Evolutionary conservation across 495 filamentous ascomycete species (phyloP).

Genomic region (Aspergillus conjunctus): DNA sequence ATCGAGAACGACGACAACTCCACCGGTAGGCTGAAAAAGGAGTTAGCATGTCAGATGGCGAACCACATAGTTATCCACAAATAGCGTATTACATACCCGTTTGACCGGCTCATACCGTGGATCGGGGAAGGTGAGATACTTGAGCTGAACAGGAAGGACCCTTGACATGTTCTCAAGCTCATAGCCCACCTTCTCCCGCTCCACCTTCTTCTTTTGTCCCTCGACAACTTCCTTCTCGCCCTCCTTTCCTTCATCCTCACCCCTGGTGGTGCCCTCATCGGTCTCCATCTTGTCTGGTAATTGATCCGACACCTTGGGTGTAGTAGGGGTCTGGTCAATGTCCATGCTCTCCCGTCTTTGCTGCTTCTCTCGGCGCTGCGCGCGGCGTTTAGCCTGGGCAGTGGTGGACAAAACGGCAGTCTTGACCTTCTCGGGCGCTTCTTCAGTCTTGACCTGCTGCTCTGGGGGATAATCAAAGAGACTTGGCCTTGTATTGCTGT

Average conservation of each 20-base stretch:
- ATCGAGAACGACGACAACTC: slow-evolving; percentile 88
- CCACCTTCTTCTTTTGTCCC: slow-evolving; percentile 74
- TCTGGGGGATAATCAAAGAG: slow-evolving; percentile 98
- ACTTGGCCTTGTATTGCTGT: slow-evolving; percentile 90
- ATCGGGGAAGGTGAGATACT: slow-evolving; percentile 86
- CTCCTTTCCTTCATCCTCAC: slow-evolving; percentile 63
- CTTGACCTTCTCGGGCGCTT: slow-evolving; percentile 90
- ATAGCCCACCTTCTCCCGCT: slow-evolving; percentile 96
- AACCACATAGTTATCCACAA: background rate
- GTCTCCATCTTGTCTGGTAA: slow-evolving; percentile 84
- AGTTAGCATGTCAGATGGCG: slow-evolving; percentile 44
- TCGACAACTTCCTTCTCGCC: slow-evolving; percentile 63
- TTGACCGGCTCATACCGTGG: slow-evolving; percentile 93
- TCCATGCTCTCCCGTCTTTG: slow-evolving; percentile 83
- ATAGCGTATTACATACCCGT: slow-evolving; percentile 62
- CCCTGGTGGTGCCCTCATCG: slow-evolving; percentile 68
- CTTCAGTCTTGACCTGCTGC: slow-evolving; percentile 89
- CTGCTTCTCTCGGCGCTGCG: slow-evolving; percentile 71
- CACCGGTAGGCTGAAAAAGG: slow-evolving; percentile 76
- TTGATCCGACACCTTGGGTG: slow-evolving; percentile 70
- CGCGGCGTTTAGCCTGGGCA: slow-evolving; percentile 92
- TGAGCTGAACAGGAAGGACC: slow-evolving; percentile 89
- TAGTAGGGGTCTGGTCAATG: slow-evolving; percentile 74
- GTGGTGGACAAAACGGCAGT: slow-evolving; percentile 97
- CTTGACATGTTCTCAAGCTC: slow-evolving; percentile 96